Conservation (phyloP, 192 early-diverging fungal genomes). For the Rhizoclosmatium sp. region DNA sequence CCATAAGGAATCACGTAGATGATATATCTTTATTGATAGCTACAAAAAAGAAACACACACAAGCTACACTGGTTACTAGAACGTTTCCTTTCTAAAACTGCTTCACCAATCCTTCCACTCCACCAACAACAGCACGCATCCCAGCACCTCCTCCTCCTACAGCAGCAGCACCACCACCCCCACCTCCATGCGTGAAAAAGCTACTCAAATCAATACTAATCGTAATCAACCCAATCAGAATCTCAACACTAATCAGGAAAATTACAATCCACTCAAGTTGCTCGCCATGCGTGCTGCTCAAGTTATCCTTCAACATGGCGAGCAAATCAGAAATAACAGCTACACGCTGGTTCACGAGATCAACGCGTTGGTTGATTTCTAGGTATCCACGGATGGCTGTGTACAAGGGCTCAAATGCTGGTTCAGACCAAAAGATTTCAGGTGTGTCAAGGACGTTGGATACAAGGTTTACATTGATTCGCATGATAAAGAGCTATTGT, state of each 20-base stretch:
- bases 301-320: slow-evolving; percentile 95
- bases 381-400: slow-evolving; percentile 81
- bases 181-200: neutral
- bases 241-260: slow-evolving; percentile 75
- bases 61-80: too few species aligned
- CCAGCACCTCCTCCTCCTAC: neutral
- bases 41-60: too few species aligned
- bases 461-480: slow-evolving; percentile 86
- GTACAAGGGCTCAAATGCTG: slow-evolving; percentile 76
- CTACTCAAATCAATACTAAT: slow-evolving; percentile 22
- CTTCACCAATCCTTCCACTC: neutral
- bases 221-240: slow-evolving; percentile 38
- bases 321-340: slow-evolving; percentile 88
- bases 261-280: slow-evolving; percentile 99
- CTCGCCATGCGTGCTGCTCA: slow-evolving; percentile 91
- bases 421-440: slow-evolving; percentile 85
- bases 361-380: slow-evolving; percentile 76
- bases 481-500: slow-evolving; percentile 52
- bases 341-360: slow-evolving; percentile 93
- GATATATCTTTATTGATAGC: too few species aligned
- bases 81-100: too few species aligned
- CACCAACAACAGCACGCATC: neutral
- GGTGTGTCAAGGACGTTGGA: slow-evolving; percentile 74
- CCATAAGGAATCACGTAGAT: too few species aligned
- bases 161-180: too few species aligned